These are phyloP conservation scores for Vanilla planifolia DNA, from an alignment of 106 monocot species.

Conservation along the genomic window DNA sequence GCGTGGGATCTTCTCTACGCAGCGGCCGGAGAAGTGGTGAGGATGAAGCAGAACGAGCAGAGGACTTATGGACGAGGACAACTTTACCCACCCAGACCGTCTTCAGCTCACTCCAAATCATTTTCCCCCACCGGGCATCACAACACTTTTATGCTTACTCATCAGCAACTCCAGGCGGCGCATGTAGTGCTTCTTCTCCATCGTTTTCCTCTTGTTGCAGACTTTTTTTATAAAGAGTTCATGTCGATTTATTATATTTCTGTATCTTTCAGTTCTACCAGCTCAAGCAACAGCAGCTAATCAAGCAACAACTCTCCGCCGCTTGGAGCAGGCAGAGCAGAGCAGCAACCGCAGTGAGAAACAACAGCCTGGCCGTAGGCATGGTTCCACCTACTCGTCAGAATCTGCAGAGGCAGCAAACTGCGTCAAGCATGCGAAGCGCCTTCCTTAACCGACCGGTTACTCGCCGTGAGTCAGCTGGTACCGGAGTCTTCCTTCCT, in stretches of 20 bases:
- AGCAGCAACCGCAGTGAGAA: background rate
- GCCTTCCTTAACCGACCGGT: conserved; percentile 33
- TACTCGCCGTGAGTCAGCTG: conserved; percentile 30
- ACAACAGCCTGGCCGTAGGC: background rate
- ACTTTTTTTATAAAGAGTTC: background rate
- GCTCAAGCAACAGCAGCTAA: conserved; percentile 39
- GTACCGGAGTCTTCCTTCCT: conserved; percentile 81
- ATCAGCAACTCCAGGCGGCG: conserved; percentile 35
- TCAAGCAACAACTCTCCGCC: conserved; percentile 35
- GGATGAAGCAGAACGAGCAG: conserved; percentile 18
- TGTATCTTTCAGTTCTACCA: conserved; percentile 30
- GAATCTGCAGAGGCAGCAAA: background rate
- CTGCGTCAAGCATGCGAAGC: conserved; percentile 42
- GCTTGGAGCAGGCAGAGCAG: conserved; percentile 14
- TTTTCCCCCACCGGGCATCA: background rate
- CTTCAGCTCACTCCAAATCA: background rate
- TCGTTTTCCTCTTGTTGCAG: background rate
- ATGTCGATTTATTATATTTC: background rate
- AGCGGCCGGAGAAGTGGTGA: conserved; percentile 41
- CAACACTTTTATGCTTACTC: conserved; percentile 5
- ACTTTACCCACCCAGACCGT: background rate
- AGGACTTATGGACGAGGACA: conserved; percentile 4
- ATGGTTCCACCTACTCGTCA: conserved; percentile 23
- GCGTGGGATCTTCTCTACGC: conserved; percentile 47
- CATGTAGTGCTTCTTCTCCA: conserved; percentile 12